Base-by-base conservation (phyloP, 2,329 filamentous ascomycete genomes). In the Talaromyces sp. region DNA sequence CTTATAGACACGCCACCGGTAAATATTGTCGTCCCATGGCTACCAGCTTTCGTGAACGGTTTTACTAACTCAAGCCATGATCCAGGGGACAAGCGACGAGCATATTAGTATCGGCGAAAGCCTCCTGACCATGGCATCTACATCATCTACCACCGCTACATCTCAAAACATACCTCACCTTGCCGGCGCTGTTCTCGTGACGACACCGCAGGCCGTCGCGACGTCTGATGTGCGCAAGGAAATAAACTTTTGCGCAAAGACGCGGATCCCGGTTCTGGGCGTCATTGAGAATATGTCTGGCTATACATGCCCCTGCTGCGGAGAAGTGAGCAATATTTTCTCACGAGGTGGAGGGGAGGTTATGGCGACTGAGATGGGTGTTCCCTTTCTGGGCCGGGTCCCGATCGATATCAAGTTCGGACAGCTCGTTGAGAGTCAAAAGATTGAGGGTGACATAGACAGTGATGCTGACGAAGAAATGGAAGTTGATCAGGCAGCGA, bases 331-430 rank as follows among this genome's bases (percentile, higher is more conserved):
- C 58, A 91, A 98, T 76, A 85, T 98, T 57, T 99, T 99, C 74
- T 92, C 89, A 57, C 93, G 90, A 60, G 95, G 95, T 4, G 95
- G 95, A 3, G 95, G 95, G 7, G 82, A 91, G 74, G 84, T 90
- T 28, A 96, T 99, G 92, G 92, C 94, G 6, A 79, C 85, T 55
- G 92, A 98, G 68, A 95, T 96, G 72, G 81, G 81, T 0, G 91
- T 98, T 40, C 86, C 85, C 16, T 98, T 97, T 69, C 76, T 98
- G 59, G 95, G 93, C 2, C 87, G 87, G 31, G 87, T 98, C 42
- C 95, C 95, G 1, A 92, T 99, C 70, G 95, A 99, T 78, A 91
- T 92, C 23, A 91, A 93, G 69, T 97, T 98, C 73, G 90, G 95
- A 54, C 85, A 89, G 67, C 77, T 99, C 70, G 86, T 99, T 50